Evolutionary conservation across 2,329 filamentous ascomycete species (phyloP), one percentile per base, ranked within the genome.

Genomic region (Zymoseptoria tritici): DNA sequence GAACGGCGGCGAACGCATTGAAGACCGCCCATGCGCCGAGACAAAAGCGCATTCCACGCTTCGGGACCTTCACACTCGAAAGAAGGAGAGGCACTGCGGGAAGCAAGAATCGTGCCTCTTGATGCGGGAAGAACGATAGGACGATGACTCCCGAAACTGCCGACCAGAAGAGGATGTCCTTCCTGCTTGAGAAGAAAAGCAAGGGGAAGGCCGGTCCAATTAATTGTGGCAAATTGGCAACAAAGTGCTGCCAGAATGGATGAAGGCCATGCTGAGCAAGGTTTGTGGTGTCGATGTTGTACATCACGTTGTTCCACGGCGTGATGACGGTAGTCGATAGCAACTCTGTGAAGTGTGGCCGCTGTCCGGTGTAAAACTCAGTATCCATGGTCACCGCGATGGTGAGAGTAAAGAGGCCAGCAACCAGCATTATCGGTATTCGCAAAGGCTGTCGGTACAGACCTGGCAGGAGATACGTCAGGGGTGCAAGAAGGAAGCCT

Each of bases 401-500:
- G 59, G 67, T 91, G 56, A 91, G 80, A 55, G 90, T 92, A 55
- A 86, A 72, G 42, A 88, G 72, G 31, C 84, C 89, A 62, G 88
- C 87, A 57, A 83, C 69, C 57, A 84, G 72, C 67, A 94, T 81
- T 59, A 84, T 82, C 2, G 61, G 64, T 3, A 71, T 60, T 2
- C 71, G 66, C n/a, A 67, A 59, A 9, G 70, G 70, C 89, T 87
- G 93, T 74, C 86, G 85, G 73, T 84, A 77, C 71, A 96, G 94
- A 78, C 96, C 89, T 65, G 91, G 91, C 73, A 97, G 79, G 71
- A 99, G 80, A 71, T 86, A 87, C 72, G 96, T 78, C 42, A 88
- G 87, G 57, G 94, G 93, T 72, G 97, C 85, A 60, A 96, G 74
- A 62, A 99, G 77, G 73, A 96, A 99, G 13, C 92, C 93, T 52